Percentiles rank a stretch among this genome's conserved stretches.
Evolutionary conservation across 345 rosid genomes (phyloP).

Genomic region (Luvunga scandens): DNA sequence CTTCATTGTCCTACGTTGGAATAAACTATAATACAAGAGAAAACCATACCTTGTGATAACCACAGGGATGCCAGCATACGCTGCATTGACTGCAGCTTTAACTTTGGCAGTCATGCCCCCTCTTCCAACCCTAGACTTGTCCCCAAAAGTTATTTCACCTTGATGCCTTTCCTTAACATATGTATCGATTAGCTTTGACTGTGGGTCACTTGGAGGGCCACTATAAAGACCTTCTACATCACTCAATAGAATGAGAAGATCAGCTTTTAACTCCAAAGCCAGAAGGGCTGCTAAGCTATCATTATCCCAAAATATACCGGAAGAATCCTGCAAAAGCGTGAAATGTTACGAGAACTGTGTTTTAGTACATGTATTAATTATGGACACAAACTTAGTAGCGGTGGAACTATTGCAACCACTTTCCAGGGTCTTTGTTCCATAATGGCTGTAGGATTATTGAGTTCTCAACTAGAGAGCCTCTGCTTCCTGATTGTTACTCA

Average conservation of each 20-base stretch:
- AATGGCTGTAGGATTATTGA: not conserved
- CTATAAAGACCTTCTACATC: conserved; percentile 97
- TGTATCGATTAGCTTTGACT: conserved; percentile 84
- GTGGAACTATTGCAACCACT: not conserved
- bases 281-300: conserved; percentile 95
- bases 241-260: conserved; percentile 90
- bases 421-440: not conserved
- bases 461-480: not conserved
- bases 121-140: conserved; percentile 98
- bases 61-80: conserved; percentile 91
- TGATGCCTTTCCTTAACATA: conserved; percentile 82
- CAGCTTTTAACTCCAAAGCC: conserved; percentile 92
- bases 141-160: conserved; percentile 87
- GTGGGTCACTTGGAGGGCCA: conserved; percentile 93
- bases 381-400: not conserved
- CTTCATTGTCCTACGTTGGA: not conserved
- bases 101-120: conserved; percentile 99
- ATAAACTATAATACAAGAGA: conserved; percentile 3
- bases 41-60: conserved; percentile 80
- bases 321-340: conserved; percentile 70
- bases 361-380: conserved; percentile 1
- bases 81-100: conserved; percentile 91
- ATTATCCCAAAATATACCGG: conserved; percentile 99
- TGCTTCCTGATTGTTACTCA: not conserved
- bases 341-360: conserved; percentile 1